These are phyloP conservation scores for Capronia americana DNA, from an alignment of 2,329 filamentous ascomycete species.

Conservation along the genomic window DNA sequence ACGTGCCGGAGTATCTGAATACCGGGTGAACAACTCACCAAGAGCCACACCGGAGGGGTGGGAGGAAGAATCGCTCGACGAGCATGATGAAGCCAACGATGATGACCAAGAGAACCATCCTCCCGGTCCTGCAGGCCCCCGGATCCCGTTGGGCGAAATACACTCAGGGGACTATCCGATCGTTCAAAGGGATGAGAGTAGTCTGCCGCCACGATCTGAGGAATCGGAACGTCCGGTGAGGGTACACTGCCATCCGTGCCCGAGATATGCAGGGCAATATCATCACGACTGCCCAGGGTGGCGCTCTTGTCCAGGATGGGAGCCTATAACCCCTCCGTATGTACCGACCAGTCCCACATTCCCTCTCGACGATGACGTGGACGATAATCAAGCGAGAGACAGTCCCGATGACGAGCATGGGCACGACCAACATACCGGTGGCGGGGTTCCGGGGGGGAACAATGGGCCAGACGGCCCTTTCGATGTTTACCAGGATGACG, in stretches of 20 bases:
- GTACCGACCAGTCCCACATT: not conserved
- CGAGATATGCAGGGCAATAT: constrained; percentile 27
- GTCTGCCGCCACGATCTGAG: not conserved
- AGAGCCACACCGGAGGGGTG: not conserved
- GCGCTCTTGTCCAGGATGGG: not conserved
- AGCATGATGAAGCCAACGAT: not conserved
- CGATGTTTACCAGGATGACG: not conserved
- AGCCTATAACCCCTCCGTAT: not conserved
- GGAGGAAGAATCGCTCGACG: not conserved
- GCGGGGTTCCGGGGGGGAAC: not conserved
- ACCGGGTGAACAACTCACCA: constrained; percentile 4
- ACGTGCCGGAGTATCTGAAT: not conserved
- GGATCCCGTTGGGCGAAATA: constrained; percentile 3
- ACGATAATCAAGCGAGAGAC: not conserved
- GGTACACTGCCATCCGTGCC: constrained; percentile 27
- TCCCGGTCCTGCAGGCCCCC: not conserved
- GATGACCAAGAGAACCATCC: constrained; percentile 20
- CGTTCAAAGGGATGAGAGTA: not conserved
- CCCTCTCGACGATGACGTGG: not conserved
- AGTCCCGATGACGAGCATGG: not conserved
- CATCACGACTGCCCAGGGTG: constrained; percentile 21
- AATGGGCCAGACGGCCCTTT: not conserved
- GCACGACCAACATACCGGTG: not conserved
- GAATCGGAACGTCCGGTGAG: not conserved
- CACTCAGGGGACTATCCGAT: not conserved